Evolutionary conservation across 2,329 filamentous ascomycete genomes (phyloP).

Genomic region (Pseudogymnoascus sp.): DNA sequence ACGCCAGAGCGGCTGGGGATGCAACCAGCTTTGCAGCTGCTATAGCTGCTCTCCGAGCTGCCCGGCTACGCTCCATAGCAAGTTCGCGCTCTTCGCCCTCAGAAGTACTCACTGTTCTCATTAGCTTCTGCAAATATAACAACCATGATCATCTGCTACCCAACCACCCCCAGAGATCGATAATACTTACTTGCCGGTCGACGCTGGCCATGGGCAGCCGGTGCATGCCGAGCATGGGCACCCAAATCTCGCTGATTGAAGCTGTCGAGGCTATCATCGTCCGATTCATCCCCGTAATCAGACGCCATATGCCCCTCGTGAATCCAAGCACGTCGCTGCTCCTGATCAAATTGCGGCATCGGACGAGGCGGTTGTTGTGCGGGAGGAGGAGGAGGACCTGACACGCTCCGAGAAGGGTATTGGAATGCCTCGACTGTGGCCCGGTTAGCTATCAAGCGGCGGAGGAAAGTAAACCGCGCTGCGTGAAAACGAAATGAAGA

Average conservation of each 20-base stretch:
- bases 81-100: not conserved
- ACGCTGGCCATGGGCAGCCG: not conserved
- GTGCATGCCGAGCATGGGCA: too few relatives aligned
- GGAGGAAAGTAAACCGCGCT: too few relatives aligned
- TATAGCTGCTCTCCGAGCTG: constrained; percentile 19
- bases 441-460: not conserved
- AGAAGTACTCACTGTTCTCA: not conserved
- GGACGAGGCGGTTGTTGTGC: not conserved
- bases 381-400: not conserved
- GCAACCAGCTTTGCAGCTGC: constrained; percentile 22
- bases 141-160: not conserved
- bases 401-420: not conserved
- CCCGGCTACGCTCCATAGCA: constrained; percentile 19
- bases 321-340: not conserved
- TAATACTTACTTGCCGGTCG: not conserved
- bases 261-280: not conserved
- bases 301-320: too few relatives aligned
- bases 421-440: not conserved
- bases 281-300: not conserved
- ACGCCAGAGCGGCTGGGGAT: constrained; percentile 23
- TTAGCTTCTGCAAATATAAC: not conserved
- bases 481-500: not conserved
- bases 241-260: not conserved
- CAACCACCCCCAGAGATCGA: not conserved
- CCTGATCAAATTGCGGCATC: not conserved